phyloP scores from a whole-genome alignment of 768 basidiomycete genomes.

The Cytidiella melzeri region DNA sequence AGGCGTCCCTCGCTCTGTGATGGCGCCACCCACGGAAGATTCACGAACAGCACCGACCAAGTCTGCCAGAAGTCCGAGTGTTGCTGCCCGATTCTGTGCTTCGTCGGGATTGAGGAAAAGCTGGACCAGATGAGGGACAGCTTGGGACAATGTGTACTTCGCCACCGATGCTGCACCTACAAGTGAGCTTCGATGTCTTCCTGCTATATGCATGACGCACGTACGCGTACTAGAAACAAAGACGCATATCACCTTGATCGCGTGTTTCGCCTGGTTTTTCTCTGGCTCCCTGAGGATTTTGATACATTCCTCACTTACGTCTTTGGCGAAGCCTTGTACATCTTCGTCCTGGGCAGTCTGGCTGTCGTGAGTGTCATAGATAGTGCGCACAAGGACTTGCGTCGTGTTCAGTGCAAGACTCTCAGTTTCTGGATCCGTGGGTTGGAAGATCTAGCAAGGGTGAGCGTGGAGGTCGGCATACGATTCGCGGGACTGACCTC shows the following conservation, averaged over 20 bases:
- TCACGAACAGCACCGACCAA: constrained; percentile 50
- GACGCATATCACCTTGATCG: constrained; percentile 75
- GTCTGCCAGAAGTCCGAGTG: constrained; percentile 63
- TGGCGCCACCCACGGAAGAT: constrained; percentile 26
- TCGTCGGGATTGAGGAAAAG: constrained; percentile 74
- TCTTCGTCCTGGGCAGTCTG: constrained; percentile 31
- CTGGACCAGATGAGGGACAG: constrained; percentile 68
- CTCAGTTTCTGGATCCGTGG: constrained; percentile 74
- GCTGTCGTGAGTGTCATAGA: constrained; percentile 41
- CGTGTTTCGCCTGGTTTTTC: constrained; percentile 86
- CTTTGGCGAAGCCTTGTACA: constrained; percentile 54
- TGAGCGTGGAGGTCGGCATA: no score
- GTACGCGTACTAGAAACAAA: constrained; percentile 75
- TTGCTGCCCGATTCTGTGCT: constrained; percentile 54
- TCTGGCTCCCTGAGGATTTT: constrained; percentile 82
- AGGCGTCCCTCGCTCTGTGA: constrained; percentile 25
- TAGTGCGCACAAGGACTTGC: constrained; percentile 66
- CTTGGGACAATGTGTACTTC: constrained; percentile 58
- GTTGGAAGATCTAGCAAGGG: constrained; percentile 77
- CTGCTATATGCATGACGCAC: no score
- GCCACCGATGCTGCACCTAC: constrained; percentile 66
- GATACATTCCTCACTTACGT: constrained; percentile 78
- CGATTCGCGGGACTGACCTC: constrained; percentile 47
- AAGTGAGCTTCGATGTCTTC: no score
- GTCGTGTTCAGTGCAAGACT: constrained; percentile 64